phyloP scores from a whole-genome alignment of 163 green algal genomes.

The Scenedesmus sp. region DNA sequence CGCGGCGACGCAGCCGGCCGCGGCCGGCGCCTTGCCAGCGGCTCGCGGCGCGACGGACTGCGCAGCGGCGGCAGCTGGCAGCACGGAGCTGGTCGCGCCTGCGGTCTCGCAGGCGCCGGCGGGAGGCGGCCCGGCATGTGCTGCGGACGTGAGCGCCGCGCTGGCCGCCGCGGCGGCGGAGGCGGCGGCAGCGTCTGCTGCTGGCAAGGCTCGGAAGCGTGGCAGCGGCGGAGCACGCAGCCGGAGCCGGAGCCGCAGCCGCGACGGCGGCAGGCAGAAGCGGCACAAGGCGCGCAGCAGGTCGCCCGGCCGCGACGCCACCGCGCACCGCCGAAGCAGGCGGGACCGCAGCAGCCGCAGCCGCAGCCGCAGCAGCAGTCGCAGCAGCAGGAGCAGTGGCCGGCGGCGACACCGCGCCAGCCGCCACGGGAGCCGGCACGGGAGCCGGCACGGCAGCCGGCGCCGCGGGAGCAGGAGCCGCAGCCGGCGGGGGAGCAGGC shows the following conservation, averaged over 20 bases:
- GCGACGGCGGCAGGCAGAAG: background rate
- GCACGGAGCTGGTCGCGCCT: background rate
- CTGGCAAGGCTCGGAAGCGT: too few species aligned
- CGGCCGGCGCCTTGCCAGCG: background rate
- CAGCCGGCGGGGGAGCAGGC: conserved; percentile 15
- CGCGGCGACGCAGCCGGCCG: background rate
- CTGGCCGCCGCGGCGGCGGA: background rate
- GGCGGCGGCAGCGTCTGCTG: background rate
- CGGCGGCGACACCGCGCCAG: background rate
- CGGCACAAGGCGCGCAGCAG: background rate
- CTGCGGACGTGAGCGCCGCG: background rate
- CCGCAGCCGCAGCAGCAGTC: conserved; percentile 6
- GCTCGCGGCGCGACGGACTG: background rate
- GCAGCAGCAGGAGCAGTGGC: background rate
- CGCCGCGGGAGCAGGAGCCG: conserved; percentile 8
- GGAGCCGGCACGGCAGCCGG: background rate
- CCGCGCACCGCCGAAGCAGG: background rate
- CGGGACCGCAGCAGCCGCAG: background rate
- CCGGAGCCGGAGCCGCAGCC: background rate
- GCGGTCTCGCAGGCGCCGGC: too few species aligned
- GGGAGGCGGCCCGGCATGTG: background rate
- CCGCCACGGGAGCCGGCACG: background rate
- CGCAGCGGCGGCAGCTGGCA: background rate
- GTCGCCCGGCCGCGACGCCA: too few species aligned
- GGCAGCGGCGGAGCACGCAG: background rate